Base-by-base conservation (phyloP, 352 stramenopile genomes). In the Globisporangium middletonii region DNA sequence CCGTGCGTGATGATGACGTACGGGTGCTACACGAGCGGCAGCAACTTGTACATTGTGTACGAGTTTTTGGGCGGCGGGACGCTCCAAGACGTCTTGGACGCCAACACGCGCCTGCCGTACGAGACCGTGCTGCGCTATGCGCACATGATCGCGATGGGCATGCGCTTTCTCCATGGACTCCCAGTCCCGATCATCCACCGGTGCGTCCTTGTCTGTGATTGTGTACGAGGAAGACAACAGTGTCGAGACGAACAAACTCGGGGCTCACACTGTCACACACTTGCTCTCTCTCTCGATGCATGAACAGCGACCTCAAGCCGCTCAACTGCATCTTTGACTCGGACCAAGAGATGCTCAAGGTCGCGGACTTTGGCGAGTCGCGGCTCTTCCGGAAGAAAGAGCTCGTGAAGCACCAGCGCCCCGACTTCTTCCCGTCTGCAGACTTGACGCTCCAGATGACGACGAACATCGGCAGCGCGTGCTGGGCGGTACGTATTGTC, bases 1-100 rank as follows among this genome's bases (percentile, higher is more conserved):
- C 82, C 79, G 19, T 89, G 79, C 53, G 78, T 92, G 27, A 92
- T 92, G 82, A 84, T 86, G 67, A 92, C 82, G 13, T 92, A 92
- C 33, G 82, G 82, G 0, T 92, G 82, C 59, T 92, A 89, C 60
- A 92, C 82, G 12, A 88, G 66, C 33, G 79, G 79, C 3, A 88
- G 75, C 52, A 87, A 88, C 65, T 65, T 92, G 54, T 90, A 90
- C 65, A 86, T 92, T 50, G 77, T 92, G 62, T 92, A 82, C 49
- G 82, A 92, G 49, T 90, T 87, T 57, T 67, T 92, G 18, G 82
- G 82, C 9, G 82, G 79, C 23, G 82, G 82, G n/a, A 92, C 82
- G n/a, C 64, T 92, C 26, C 82, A 92, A 64, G 72, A 92, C 47
- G 50, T 88, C 33, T 74, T 92, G 38, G 82, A 89, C 49, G 59